Evolutionary conservation across 371 early-diverging fungal genomes (phyloP).

Genomic region (Mucor velutinosus): DNA sequence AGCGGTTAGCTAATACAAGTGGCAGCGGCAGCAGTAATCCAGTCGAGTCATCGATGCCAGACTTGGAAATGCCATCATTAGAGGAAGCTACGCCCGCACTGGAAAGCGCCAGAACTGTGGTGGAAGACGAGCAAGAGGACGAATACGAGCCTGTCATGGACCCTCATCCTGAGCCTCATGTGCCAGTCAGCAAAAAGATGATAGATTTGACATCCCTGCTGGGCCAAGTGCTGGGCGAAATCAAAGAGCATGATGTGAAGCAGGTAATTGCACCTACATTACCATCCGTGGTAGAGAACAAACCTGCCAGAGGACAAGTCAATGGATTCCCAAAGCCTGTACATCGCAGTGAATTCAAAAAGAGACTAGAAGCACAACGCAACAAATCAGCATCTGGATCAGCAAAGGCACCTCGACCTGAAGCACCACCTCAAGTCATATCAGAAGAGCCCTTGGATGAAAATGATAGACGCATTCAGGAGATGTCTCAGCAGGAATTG

Average conservation of each 20-base stretch:
- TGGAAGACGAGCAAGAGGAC: constrained; percentile 3
- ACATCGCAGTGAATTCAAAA: constrained; percentile 54
- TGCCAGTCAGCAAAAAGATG: constrained; percentile 44
- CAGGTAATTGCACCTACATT: constrained; percentile 29
- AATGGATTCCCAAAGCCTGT: constrained; percentile 61
- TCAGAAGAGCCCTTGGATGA: constrained; percentile 20
- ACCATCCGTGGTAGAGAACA: constrained; percentile 8
- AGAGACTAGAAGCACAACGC: constrained; percentile 23
- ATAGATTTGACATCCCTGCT: constrained; percentile 51
- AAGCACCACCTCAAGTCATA: constrained; percentile 18
- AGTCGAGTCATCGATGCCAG: constrained; percentile 21
- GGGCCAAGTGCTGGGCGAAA: constrained; percentile 49
- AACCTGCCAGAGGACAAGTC: constrained; percentile 28
- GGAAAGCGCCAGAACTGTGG: not conserved
- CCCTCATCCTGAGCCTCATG: constrained; percentile 34
- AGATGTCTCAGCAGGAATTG: constrained; percentile 67
- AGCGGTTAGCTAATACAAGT: constrained; percentile 21
- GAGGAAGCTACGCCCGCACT: constrained; percentile 11
- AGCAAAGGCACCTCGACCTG: constrained; percentile 11
- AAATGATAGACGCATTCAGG: constrained; percentile 53
- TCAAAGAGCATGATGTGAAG: constrained; percentile 48
- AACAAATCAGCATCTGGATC: constrained; percentile 1
- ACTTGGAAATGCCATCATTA: constrained; percentile 1
- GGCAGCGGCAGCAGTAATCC: not conserved
- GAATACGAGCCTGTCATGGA: constrained; percentile 32